Evolutionary conservation across 2,329 filamentous ascomycete species (phyloP).

Genomic region (Sclerotinia spermophila): DNA sequence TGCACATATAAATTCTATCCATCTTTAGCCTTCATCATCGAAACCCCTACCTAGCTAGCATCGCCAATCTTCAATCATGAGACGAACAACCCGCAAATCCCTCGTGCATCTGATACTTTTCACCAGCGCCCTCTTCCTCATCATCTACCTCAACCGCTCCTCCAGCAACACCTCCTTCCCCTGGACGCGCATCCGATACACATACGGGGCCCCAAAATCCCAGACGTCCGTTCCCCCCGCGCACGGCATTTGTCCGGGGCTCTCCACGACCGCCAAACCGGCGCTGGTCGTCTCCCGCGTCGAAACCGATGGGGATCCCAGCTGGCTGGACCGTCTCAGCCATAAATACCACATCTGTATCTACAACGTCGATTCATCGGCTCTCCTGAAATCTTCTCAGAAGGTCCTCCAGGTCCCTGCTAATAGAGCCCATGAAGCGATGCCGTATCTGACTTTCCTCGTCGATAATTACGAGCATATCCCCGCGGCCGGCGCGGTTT

Average conservation of each 20-base stretch:
- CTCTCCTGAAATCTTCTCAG: constrained; percentile 30
- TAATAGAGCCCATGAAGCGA: constrained; percentile 47
- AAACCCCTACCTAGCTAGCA: not conserved
- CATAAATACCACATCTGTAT: constrained; percentile 45
- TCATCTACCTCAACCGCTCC: constrained; percentile 39
- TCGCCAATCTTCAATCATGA: constrained; percentile 32
- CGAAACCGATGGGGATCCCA: constrained; percentile 41
- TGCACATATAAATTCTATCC: too few relatives aligned
- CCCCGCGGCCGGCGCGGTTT: constrained; percentile 41
- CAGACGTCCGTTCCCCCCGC: constrained; percentile 32
- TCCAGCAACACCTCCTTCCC: constrained; percentile 38
- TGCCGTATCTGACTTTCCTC: constrained; percentile 46
- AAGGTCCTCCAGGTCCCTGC: constrained; percentile 42
- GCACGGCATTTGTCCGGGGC: constrained; percentile 44
- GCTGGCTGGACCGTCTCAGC: constrained; percentile 42
- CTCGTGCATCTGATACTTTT: constrained; percentile 40
- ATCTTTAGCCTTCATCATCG: not conserved
- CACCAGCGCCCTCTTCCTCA: constrained; percentile 36
- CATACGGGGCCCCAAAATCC: constrained; percentile 26
- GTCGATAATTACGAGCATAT: constrained; percentile 45
- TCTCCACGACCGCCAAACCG: constrained; percentile 41
- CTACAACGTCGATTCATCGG: constrained; percentile 42
- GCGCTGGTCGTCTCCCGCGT: constrained; percentile 45
- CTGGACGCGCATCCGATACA: constrained; percentile 45
- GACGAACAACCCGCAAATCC: constrained; percentile 39